These are phyloP conservation scores for Aegle marmelos DNA, from an alignment of 345 rosid species.

Conservation along the genomic window DNA sequence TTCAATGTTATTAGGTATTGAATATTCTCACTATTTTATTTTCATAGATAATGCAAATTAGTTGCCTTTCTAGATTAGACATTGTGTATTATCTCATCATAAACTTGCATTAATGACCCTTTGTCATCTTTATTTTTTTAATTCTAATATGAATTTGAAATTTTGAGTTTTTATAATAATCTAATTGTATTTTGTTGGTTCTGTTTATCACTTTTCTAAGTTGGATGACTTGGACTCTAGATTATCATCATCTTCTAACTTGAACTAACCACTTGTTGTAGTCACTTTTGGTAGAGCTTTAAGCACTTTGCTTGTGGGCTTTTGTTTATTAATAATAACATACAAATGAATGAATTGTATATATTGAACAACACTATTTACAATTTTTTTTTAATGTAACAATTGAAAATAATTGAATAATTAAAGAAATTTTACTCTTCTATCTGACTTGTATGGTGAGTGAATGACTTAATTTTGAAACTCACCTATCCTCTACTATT, in stretches of 20 bases:
- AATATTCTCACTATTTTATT: not conserved
- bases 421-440: too few relatives aligned
- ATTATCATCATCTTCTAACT: conserved; percentile 56
- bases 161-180: not conserved
- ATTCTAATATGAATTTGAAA: not conserved
- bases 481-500: too few relatives aligned
- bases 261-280: too few relatives aligned
- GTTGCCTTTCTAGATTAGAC: not conserved
- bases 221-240: conserved; percentile 92
- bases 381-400: too few relatives aligned
- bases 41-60: not conserved
- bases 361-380: too few relatives aligned
- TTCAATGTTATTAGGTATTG: not conserved
- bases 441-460: too few relatives aligned
- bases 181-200: conserved; percentile 5
- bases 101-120: not conserved
- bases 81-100: not conserved
- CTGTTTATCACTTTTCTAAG: conserved; percentile 39
- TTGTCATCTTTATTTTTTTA: not conserved
- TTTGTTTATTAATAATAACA: too few relatives aligned
- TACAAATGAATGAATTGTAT: too few relatives aligned
- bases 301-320: too few relatives aligned
- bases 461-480: too few relatives aligned
- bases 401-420: too few relatives aligned
- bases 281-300: too few relatives aligned